These are phyloP conservation scores for Microstegium vimineum DNA, from an alignment of 176 grass and related monocot species.

Conservation along the genomic window DNA sequence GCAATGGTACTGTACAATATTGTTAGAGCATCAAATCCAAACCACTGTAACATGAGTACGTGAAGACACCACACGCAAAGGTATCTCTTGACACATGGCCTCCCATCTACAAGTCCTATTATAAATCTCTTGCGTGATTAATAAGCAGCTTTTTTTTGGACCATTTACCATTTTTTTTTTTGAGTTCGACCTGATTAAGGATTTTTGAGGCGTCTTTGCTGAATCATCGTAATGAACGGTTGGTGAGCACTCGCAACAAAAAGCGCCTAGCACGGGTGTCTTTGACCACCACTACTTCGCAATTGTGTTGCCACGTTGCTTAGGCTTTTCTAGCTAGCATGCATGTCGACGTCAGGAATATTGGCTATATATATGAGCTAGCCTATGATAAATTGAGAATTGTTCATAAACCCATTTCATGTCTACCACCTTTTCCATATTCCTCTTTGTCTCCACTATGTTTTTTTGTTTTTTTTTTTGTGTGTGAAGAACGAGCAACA, in stretches of 20 bases:
- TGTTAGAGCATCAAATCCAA: conserved; percentile 21
- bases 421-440: neutral
- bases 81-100: neutral
- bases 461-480: neutral
- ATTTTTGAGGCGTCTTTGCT: conserved; percentile 3
- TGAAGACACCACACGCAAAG: neutral
- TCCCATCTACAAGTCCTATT: neutral
- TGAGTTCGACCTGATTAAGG: conserved; percentile 30
- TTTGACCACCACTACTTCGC: neutral
- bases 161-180: neutral
- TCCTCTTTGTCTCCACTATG: neutral
- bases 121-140: neutral
- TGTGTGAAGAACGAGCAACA: neutral
- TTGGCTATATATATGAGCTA: neutral
- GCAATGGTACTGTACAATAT: neutral
- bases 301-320: neutral
- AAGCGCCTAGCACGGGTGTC: neutral
- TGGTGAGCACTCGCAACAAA: neutral
- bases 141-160: neutral
- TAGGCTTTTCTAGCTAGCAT: neutral
- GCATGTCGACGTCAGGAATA: conserved; percentile 10
- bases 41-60: neutral
- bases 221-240: neutral
- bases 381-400: neutral
- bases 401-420: conserved; percentile 7